phyloP scores from a whole-genome alignment of 2,329 filamentous ascomycete species.

The Chalaropsis thielavioides region DNA sequence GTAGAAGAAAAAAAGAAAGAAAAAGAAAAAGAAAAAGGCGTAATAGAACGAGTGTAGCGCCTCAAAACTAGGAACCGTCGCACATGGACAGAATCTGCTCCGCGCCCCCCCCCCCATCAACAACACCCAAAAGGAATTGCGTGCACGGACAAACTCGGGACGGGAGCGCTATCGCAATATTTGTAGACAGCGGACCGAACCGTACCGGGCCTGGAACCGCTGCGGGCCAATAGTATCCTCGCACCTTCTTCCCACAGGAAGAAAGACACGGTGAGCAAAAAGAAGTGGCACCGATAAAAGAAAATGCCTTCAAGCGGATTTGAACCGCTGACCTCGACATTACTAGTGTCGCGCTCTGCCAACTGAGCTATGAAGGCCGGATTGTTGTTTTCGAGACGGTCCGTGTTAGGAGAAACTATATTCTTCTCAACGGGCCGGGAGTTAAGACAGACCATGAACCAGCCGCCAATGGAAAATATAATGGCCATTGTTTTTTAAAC shows the following conservation, averaged over 20 bases:
- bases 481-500: no score
- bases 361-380: conserved; percentile 18
- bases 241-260: background rate
- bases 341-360: conserved; percentile 18
- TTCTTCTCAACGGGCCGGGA: background rate
- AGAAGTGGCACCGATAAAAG: background rate
- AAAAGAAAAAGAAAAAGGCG: background rate
- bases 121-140: background rate
- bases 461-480: no score
- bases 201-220: background rate
- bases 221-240: background rate
- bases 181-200: background rate
- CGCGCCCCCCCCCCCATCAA: no score
- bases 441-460: no score
- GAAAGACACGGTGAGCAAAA: background rate
- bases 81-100: no score
- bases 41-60: background rate
- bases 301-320: conserved; percentile 17
- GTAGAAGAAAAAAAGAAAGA: background rate
- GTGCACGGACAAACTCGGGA: background rate
- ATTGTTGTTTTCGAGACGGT: background rate
- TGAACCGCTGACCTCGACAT: conserved; percentile 18
- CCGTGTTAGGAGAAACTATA: background rate
- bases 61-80: background rate
- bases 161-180: background rate